Evolutionary conservation across 23 red algal species (phyloP), one percentile per base, ranked within the genome.

Genomic region (Cyanidium caldarium): DNA sequence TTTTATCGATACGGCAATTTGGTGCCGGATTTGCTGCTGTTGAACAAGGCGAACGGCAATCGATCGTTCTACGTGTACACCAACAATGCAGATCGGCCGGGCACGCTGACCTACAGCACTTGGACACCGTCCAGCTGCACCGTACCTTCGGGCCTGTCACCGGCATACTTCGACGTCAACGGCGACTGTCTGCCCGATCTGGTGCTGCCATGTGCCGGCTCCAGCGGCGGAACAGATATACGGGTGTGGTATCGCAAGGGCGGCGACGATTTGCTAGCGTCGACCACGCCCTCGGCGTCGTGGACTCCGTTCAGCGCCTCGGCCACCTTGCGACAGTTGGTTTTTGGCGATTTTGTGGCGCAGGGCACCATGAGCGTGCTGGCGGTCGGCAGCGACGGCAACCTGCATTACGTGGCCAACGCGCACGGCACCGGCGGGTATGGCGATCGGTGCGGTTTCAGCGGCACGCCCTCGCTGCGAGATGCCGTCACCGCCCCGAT

Each of bases 161-260:
- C 78, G 12, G 76, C 78, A 14, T 94, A 86, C 43, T 84, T 86
- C 5, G 92, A 98, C 43, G 30, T 88, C 66, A 81, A 98, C 58
- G 92, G 92, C 57, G 92, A 98, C 39, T 98, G 92, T 44, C 67
- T 86, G 42, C 80, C 92, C 2, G 92, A 98, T 57, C 72, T 98
- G 40, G 67, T 87, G 16, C 3, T 98, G 37, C 69, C 74, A 25
- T 61, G 51, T 28, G 31, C 7, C 21, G 10, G 5, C 7, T 10
- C 10, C 23, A 61, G 5, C 10, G 51, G 10, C 51, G 51, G 51
- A 7, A 16, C 51, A 61, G n/a, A 61, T 10, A 28, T 61, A 16
- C n/a, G n/a, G 21, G 51, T 61, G 10, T 61, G 51, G 51, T 61
- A 21, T 28, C 19, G 51, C 21, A 16, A 16, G 13, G 51, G 51